These are phyloP conservation scores for Esteya vermicola DNA, from an alignment of 2,329 filamentous ascomycete genomes.

Conservation along the genomic window DNA sequence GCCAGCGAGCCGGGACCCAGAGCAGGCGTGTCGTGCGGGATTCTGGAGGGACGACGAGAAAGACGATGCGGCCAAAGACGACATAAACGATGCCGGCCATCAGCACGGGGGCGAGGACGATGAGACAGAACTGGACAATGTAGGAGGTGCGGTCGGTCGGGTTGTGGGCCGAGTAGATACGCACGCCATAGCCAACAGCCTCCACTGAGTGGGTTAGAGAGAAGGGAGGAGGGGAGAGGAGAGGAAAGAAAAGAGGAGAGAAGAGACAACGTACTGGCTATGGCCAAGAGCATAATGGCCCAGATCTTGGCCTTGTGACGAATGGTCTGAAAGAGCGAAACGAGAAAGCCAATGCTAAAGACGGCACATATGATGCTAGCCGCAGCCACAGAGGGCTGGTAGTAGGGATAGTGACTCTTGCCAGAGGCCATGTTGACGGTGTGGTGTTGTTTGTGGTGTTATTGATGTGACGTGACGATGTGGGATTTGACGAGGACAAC, in stretches of 20 bases:
- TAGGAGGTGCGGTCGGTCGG: constrained; percentile 14
- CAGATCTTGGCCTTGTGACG: constrained; percentile 16
- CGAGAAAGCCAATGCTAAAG: constrained; percentile 13
- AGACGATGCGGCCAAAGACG: constrained; percentile 23
- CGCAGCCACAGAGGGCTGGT: constrained; percentile 14
- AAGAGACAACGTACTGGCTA: constrained; percentile 11
- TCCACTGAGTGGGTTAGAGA: constrained; percentile 17
- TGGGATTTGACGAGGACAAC: no score
- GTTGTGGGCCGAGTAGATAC: constrained; percentile 17
- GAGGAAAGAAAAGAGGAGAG: background rate
- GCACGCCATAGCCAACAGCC: constrained; percentile 20
- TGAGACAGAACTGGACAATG: constrained; percentile 21
- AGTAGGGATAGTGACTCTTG: constrained; percentile 10
- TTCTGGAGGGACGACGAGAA: constrained; percentile 20
- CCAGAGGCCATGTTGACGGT: background rate
- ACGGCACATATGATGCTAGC: constrained; percentile 14
- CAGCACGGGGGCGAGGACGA: constrained; percentile 22
- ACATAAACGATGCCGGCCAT: constrained; percentile 25
- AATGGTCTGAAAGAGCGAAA: constrained; percentile 13
- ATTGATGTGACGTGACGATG: no score
- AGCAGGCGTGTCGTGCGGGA: constrained; percentile 18
- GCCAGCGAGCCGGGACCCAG: constrained; percentile 20
- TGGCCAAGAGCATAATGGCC: constrained; percentile 15
- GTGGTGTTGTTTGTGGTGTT: background rate
- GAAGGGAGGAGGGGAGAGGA: background rate